Base-by-base conservation (phyloP, 2,329 filamentous ascomycete species). In the Pezicula rhizophila region DNA sequence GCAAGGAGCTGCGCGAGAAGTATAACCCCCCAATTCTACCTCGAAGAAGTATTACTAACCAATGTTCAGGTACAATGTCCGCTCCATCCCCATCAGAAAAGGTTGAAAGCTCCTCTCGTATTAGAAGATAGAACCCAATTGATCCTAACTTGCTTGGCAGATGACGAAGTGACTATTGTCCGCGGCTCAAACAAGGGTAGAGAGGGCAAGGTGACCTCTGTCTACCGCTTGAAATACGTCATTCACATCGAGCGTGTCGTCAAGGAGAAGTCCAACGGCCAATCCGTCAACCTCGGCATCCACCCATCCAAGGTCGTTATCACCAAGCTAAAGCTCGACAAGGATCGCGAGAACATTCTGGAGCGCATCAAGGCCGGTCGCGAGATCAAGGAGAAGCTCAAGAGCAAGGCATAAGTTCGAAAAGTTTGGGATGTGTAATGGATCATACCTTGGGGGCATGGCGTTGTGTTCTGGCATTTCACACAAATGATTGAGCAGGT, bases 311-410 rank as follows among this genome's bases (percentile, higher is more conserved):
- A 97, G 77, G 89, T 96, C 64, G 85, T 96, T 78, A 87, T 99
- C 80, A 96, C 86, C 78, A 96, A 96, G 84, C 83, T 97, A 74
- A 96, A 97, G 87, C 81, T 96, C 68, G 88, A 93, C 82, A 92
- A 93, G 85, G 88, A 95, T 77, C 86, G 89, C 64, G 88, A 93
- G 81, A 78, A 76, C 71, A 93, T 93, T 69, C 79, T 95, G 64
- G 87, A 89, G 77, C 84, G 89, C 75, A 89, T 87, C 78, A 84
- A 85, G 76, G 73, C 77, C 62, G 89, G 88, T 68, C 85, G 87
- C 59, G 88, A 92, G 77, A 78, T 82, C 69, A 77, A 77, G 70
- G 76, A 76, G 71, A 90, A 90, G 78, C 46, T 58, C 47, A 65
- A 64, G 61, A 40, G 52, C 11, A 63, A 62, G 52, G 59, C 57